Conservation (phyloP, 2,329 filamentous ascomycete genomes). For the Penicillium fuscoglaucum region DNA sequence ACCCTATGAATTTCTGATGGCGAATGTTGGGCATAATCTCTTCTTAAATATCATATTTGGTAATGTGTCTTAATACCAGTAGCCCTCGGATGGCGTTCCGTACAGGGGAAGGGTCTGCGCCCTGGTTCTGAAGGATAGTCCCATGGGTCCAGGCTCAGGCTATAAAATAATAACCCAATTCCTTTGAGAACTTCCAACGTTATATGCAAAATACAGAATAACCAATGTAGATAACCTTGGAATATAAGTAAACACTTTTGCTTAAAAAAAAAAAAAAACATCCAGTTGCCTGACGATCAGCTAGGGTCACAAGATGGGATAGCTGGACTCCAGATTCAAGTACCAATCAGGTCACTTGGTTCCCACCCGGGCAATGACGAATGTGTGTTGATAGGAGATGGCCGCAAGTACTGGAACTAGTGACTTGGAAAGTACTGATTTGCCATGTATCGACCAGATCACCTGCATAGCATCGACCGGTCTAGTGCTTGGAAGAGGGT, state of each 20-base stretch:
- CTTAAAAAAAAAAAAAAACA: neutral
- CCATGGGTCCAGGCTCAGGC: constrained; percentile 11
- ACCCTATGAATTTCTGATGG: neutral
- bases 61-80: neutral
- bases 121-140: constrained; percentile 3
- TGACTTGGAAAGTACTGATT: constrained; percentile 10
- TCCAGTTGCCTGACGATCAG: constrained; percentile 8
- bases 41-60: neutral
- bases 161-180: neutral
- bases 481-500: constrained; percentile 23
- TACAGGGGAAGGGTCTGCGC: constrained; percentile 16
- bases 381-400: neutral
- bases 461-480: constrained; percentile 33
- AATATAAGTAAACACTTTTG: neutral
- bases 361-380: constrained; percentile 2
- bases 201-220: neutral
- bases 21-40: neutral
- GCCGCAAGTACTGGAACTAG: neutral
- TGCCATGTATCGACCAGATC: constrained; percentile 16
- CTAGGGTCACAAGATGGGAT: constrained; percentile 7
- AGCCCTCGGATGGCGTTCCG: constrained; percentile 10
- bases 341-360: constrained; percentile 8
- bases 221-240: neutral
- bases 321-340: neutral
- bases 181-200: too few relatives aligned